A percentile compares a stretch with the other conserved stretches of the same genome.
These are phyloP conservation scores for Thinopyrum elongatum DNA, from an alignment of 176 grass and related monocot species.

Conservation along the genomic window DNA sequence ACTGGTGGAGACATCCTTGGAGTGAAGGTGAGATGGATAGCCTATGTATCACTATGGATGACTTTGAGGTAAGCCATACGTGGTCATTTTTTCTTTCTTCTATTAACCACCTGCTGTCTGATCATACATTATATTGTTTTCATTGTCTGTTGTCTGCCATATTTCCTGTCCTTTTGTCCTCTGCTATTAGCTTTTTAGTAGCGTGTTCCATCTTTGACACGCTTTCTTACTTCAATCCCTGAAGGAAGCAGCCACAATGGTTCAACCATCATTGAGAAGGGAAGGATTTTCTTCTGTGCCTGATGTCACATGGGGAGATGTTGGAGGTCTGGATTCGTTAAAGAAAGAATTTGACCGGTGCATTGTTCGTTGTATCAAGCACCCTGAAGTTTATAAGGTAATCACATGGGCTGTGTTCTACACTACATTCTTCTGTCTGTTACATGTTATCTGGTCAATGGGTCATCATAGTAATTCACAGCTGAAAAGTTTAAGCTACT, in stretches of 20 bases:
- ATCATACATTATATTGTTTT: background rate
- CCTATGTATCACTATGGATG: conserved; percentile 73
- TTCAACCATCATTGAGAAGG: conserved; percentile 95
- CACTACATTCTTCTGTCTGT: background rate
- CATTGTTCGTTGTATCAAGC: conserved; percentile 82
- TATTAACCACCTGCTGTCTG: background rate
- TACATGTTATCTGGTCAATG: background rate
- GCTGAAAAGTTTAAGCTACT: background rate
- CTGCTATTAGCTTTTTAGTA: background rate
- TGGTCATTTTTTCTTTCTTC: background rate
- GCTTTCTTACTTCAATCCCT: conserved; percentile 6
- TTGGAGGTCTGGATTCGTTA: conserved; percentile 86
- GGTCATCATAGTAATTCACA: background rate
- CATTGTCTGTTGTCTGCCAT: background rate
- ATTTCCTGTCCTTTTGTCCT: background rate
- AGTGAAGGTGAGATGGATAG: conserved; percentile 60
- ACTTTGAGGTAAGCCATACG: conserved; percentile 69
- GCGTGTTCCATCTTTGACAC: conserved; percentile 8
- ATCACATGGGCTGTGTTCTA: background rate
- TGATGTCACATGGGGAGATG: conserved; percentile 90
- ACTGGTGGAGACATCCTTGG: conserved; percentile 93
- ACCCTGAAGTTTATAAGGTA: conserved; percentile 86
- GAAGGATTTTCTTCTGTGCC: conserved; percentile 99
- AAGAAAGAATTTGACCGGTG: conserved; percentile 78
- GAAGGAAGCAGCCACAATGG: conserved; percentile 83